Evolutionary conservation across 768 basidiomycete species (phyloP), one percentile per base, ranked within the genome.

Genomic region (Pulveroboletus sp.): DNA sequence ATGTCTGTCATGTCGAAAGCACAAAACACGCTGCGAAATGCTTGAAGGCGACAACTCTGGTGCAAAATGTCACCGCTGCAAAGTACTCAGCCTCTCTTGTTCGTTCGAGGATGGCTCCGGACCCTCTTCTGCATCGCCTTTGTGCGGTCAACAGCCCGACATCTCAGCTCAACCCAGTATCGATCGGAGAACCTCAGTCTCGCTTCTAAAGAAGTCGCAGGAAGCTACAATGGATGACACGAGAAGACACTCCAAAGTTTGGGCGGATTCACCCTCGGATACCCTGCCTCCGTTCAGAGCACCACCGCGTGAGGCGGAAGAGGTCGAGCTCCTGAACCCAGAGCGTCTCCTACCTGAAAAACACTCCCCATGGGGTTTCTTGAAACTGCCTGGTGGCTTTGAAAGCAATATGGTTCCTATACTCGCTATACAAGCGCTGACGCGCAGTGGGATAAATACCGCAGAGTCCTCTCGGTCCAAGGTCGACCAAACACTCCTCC

Each of bases 21-120:
- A 76, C 55, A 78, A 78, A 47, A 76, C 74, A 37, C 72, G 76
- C 9, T 77, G 77, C 57, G 77, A 78, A 62, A 65, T 75, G 47
- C 68, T 78, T n/a, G 77, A 76, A 18, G 66, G 63, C n/a, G 58
- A 63, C 49, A 61, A 67, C 37, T 54, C 64, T 28, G 65, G 60
- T 24, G 57, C 71, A 27, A 72, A 74, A 31, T 78, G 76, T 37
- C 76, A 78, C 50, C 73, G 76, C 11, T 78, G 77, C 56, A 74
- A 75, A 57, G 75, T 78, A n/a, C 66, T 78, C 43, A 66, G 61
- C 46, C 63, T 75, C 21, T 46, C 70, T 26, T 78, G 76, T 54
- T 79, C 77, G 2, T 78, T 78, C 44, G 74, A 76, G 45, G 69
- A 69, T 4, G 39, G 49, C 15, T 41, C 62, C 9, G 55, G 50